These are phyloP conservation scores for Xanthoconium purpureum DNA, from an alignment of 768 basidiomycete species.

Conservation along the genomic window DNA sequence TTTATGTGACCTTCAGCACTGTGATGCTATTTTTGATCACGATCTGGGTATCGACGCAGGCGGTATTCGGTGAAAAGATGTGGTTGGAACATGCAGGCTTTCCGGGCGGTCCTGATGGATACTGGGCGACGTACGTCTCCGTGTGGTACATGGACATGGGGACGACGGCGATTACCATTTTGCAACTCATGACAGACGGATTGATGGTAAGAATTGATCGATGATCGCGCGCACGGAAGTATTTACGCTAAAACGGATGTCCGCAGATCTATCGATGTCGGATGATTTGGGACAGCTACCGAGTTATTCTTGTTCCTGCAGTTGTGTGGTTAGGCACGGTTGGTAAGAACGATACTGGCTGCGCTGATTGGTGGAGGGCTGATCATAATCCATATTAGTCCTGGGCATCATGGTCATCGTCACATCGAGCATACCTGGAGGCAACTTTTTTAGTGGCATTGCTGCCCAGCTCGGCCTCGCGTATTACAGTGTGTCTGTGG, in stretches of 20 bases:
- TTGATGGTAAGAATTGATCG: conserved; percentile 32
- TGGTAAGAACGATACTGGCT: conserved; percentile 13
- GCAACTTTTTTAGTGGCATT: conserved; percentile 17
- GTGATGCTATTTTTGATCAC: conserved; percentile 33
- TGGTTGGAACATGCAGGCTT: conserved; percentile 34
- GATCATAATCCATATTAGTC: conserved; percentile 5
- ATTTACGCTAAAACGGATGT: neutral
- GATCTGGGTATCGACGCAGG: conserved; percentile 28
- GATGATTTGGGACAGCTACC: conserved; percentile 29
- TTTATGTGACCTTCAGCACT: conserved; percentile 27
- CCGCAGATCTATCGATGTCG: conserved; percentile 39
- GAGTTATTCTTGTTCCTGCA: conserved; percentile 16
- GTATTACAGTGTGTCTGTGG: conserved; percentile 21
- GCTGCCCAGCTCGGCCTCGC: conserved; percentile 14
- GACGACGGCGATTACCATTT: conserved; percentile 24
- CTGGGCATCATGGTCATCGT: conserved; percentile 18
- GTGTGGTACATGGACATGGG: conserved; percentile 33
- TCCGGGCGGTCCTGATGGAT: conserved; percentile 36
- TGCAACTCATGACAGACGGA: conserved; percentile 37
- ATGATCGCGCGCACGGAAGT: neutral
- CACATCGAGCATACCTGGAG: conserved; percentile 15
- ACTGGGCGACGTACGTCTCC: conserved; percentile 26
- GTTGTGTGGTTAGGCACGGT: conserved; percentile 25
- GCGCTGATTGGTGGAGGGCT: neutral
- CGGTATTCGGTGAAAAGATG: conserved; percentile 33